Evolutionary conservation across 2,329 filamentous ascomycete genomes (phyloP).

Genomic region (Xylariales sp.): DNA sequence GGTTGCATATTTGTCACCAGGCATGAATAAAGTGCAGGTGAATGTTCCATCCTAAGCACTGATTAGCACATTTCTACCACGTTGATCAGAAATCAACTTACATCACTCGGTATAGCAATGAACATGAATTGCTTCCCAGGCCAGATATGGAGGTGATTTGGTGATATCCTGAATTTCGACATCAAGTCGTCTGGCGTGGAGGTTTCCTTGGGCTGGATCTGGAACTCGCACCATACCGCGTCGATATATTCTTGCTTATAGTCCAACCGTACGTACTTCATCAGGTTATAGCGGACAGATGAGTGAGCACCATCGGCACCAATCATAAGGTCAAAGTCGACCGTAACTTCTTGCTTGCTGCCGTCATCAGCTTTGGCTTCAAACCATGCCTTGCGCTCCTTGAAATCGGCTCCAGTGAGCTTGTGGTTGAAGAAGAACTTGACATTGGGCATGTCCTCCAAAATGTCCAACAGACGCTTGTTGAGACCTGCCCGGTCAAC

Average conservation of each 20-base stretch:
- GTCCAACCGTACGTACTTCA: conserved; percentile 90
- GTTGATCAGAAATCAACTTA: conserved; percentile 24
- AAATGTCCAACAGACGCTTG: conserved; percentile 73
- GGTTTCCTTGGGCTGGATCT: conserved; percentile 55
- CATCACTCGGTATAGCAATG: conserved; percentile 81
- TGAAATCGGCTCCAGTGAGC: conserved; percentile 84
- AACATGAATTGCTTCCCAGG: conserved; percentile 95
- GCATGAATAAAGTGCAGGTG: conserved; percentile 90
- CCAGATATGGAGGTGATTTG: conserved; percentile 97
- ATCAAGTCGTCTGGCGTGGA: conserved; percentile 22
- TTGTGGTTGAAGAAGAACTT: conserved; percentile 92
- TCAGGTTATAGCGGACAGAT: conserved; percentile 83
- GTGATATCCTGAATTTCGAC: conserved; percentile 71
- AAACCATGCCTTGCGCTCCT: conserved; percentile 78
- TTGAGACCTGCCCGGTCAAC: conserved; percentile 84
- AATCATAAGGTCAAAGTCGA: conserved; percentile 88
- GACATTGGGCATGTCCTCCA: conserved; percentile 84
- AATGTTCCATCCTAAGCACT: conserved; percentile 74
- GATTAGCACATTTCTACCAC: conserved; percentile 7
- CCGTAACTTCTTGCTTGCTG: conserved; percentile 68
- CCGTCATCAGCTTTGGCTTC: conserved; percentile 45
- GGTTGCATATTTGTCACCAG: conserved; percentile 61
- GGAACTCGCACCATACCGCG: conserved; percentile 95
- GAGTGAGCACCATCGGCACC: conserved; percentile 96
- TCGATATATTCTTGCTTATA: conserved; percentile 96